Evolutionary conservation across 805 yeast genomes (phyloP).

Genomic region (Wickerhamomyces strasburgensis): DNA sequence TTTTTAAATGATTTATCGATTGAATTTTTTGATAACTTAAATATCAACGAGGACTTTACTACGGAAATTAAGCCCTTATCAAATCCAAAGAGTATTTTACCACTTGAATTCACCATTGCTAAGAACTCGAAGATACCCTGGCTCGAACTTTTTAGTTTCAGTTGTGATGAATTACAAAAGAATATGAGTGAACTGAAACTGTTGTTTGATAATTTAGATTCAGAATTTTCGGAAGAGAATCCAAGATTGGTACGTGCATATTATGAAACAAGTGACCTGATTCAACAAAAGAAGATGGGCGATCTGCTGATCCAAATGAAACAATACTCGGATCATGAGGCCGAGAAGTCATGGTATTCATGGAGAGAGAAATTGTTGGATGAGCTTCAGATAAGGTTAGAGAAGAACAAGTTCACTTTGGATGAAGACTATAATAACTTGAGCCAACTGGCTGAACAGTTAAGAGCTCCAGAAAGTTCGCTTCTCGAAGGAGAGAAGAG

Average conservation of each 20-base stretch:
- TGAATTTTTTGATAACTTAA: slow-evolving; percentile 25
- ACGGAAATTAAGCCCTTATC: slow-evolving; percentile 11
- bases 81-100: neutral
- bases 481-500: slow-evolving; percentile 1
- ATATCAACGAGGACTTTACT: slow-evolving; percentile 22
- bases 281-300: slow-evolving; percentile 22
- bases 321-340: slow-evolving; percentile 22
- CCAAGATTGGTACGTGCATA: slow-evolving; percentile 24
- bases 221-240: slow-evolving; percentile 23
- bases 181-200: slow-evolving; percentile 22
- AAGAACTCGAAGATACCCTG: slow-evolving; percentile 22
- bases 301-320: slow-evolving; percentile 24
- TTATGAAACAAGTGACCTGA: slow-evolving; percentile 16
- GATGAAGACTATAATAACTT: slow-evolving; percentile 9
- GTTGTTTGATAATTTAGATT: slow-evolving; percentile 21
- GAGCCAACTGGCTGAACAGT: slow-evolving; percentile 1
- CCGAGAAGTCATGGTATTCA: slow-evolving; percentile 22
- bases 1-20: slow-evolving; percentile 23
- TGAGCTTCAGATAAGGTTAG: slow-evolving; percentile 19
- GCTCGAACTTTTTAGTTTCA: slow-evolving; percentile 24
- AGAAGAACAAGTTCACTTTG: slow-evolving; percentile 9
- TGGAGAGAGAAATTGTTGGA: slow-evolving; percentile 24
- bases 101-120: slow-evolving; percentile 20
- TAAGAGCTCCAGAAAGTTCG: slow-evolving; percentile 4
- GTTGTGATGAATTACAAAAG: slow-evolving; percentile 25